phyloP scores from a whole-genome alignment of 129 eudicot genomes.

The Helichrysum umbraculigerum region DNA sequence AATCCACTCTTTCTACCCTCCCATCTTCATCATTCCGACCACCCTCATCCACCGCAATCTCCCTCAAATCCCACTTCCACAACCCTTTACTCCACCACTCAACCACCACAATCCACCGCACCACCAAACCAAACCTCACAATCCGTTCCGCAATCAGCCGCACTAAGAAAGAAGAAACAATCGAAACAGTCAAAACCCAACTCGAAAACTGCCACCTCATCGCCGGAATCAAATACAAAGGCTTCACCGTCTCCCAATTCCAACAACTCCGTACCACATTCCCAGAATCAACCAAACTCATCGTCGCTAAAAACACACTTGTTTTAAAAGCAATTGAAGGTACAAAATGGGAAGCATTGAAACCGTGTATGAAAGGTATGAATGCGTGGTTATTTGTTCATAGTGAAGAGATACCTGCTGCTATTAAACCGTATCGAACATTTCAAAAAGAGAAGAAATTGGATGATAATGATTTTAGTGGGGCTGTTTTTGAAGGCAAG shows the following conservation, averaged over 20 bases:
- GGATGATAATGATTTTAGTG: constrained; percentile 75
- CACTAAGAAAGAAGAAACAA: constrained; percentile 88
- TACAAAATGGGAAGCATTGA: constrained; percentile 70
- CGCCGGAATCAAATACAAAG: constrained; percentile 81
- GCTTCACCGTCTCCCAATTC: constrained; percentile 84
- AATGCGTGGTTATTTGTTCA: constrained; percentile 92
- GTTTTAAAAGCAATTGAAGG: constrained; percentile 81
- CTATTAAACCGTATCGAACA: constrained; percentile 72
- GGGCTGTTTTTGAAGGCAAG: constrained; percentile 91
- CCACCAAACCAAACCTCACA: too few species aligned
- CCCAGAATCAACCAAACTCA: constrained; percentile 59
- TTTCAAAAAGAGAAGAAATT: constrained; percentile 82
- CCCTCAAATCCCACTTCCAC: too few species aligned
- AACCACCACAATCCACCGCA: too few species aligned
- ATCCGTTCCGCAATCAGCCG: constrained; percentile 66
- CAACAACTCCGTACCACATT: constrained; percentile 64
- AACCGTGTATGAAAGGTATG: constrained; percentile 96
- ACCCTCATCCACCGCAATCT: too few species aligned
- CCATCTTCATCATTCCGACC: too few species aligned
- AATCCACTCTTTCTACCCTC: too few species aligned
- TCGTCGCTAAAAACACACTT: constrained; percentile 81
- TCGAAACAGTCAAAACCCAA: constrained; percentile 74
- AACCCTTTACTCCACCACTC: too few species aligned
- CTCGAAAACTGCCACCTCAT: constrained; percentile 78
- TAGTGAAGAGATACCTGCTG: constrained; percentile 84